These are phyloP conservation scores for Leccinum proximum DNA, from an alignment of 1,284 basidiomycete species.

Conservation along the genomic window DNA sequence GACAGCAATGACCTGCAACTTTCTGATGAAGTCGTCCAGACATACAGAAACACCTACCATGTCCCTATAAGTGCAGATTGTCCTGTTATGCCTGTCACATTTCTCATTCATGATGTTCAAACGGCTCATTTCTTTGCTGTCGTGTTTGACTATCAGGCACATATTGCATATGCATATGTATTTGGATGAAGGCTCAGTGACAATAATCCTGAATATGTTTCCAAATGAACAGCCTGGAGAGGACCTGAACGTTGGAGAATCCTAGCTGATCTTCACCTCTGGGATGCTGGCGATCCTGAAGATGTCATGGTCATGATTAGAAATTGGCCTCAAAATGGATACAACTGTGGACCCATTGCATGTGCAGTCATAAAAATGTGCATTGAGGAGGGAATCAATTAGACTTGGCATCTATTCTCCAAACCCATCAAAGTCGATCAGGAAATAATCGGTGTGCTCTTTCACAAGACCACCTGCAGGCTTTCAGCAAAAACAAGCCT, in stretches of 20 bases:
- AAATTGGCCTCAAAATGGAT: constrained; percentile 16
- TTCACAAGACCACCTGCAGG: too few species aligned
- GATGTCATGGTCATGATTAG: not conserved
- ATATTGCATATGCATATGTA: constrained; percentile 1
- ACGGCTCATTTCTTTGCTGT: constrained; percentile 10
- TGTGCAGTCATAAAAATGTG: constrained; percentile 2
- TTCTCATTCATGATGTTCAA: not conserved
- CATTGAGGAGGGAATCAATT: constrained; percentile 1
- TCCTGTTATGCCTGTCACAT: not conserved
- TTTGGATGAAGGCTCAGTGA: not conserved
- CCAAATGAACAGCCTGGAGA: constrained; percentile 5
- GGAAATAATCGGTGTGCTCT: too few species aligned
- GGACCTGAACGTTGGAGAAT: constrained; percentile 6
- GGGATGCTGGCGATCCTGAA: not conserved
- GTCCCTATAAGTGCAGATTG: not conserved
- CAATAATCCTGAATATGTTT: not conserved
- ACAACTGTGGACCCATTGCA: constrained; percentile 7
- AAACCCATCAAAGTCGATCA: too few species aligned
- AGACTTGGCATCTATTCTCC: not conserved
- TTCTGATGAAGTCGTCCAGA: not conserved
- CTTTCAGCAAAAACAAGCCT: too few species aligned
- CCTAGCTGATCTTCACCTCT: constrained; percentile 9
- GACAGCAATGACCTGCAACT: not conserved
- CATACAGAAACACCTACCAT: constrained; percentile 1
- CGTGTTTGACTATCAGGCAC: constrained; percentile 5